phyloP scores from a whole-genome alignment of 176 grass and related monocot species.

The Ampelocalamus luodianensis region DNA sequence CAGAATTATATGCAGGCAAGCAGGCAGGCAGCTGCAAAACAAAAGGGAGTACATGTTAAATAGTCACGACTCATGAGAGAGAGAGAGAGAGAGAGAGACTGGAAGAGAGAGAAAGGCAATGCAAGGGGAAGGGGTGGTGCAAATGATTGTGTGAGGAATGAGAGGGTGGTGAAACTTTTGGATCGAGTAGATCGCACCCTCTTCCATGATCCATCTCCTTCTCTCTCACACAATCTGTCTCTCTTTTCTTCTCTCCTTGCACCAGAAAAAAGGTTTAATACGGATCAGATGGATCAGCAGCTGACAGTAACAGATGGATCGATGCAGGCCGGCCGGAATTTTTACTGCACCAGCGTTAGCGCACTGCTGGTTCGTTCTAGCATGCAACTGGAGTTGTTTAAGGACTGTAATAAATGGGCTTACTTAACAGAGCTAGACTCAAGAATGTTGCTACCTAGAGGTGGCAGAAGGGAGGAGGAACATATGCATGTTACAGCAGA shows the following conservation, averaged over 20 bases:
- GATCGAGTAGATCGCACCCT: conserved; percentile 55
- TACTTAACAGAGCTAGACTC: not conserved
- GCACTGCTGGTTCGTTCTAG: not conserved
- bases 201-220: not conserved
- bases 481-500: not conserved
- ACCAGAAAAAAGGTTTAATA: conserved; percentile 19
- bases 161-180: conserved; percentile 49
- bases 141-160: conserved; percentile 51
- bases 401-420: not conserved
- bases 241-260: not conserved
- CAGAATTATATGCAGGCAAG: conserved; percentile 73
- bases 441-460: conserved; percentile 32
- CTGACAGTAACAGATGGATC: conserved; percentile 5
- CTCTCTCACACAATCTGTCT: conserved; percentile 9
- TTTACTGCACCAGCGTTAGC: conserved; percentile 27
- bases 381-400: not conserved
- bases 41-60: conserved; percentile 55
- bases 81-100: not conserved
- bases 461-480: not conserved
- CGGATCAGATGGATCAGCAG: conserved; percentile 38
- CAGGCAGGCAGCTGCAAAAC: conserved; percentile 43
- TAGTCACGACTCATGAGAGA: conserved; percentile 34
- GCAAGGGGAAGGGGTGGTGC: not conserved
- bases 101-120: conserved; percentile 1
- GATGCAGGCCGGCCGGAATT: conserved; percentile 13